A percentile compares a stretch with the other conserved stretches of the same genome.
phyloP scores from a whole-genome alignment of 2,329 filamentous ascomycete genomes.

The Exophiala viscosa region DNA sequence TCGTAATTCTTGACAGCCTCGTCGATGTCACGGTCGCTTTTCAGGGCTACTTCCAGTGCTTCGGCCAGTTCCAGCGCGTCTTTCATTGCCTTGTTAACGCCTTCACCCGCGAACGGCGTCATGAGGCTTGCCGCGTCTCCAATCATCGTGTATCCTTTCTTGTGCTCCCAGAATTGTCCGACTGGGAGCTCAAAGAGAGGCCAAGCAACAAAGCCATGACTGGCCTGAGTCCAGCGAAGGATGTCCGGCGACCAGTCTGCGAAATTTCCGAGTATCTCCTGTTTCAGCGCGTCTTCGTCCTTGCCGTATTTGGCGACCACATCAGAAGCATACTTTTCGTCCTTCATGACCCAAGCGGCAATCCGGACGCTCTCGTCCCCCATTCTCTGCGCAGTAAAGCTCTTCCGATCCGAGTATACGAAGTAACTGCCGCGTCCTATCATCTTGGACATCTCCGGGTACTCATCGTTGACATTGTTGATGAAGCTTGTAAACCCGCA shows the following conservation, averaged over 20 bases:
- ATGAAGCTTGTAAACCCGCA: conserved; percentile 31
- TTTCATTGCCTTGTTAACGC: conserved; percentile 33
- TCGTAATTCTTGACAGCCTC: conserved; percentile 29
- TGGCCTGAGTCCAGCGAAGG: conserved; percentile 26
- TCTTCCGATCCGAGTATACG: neutral
- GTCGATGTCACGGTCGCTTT: conserved; percentile 18
- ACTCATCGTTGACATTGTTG: conserved; percentile 29
- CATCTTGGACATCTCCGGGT: conserved; percentile 28
- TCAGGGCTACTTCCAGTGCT: conserved; percentile 23
- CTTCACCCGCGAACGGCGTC: conserved; percentile 33
- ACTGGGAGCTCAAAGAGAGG: conserved; percentile 29
- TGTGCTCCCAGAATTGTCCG: conserved; percentile 28
- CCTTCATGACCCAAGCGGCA: conserved; percentile 28
- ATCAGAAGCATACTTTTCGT: conserved; percentile 25
- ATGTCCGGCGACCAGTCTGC: conserved; percentile 25
- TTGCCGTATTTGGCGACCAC: conserved; percentile 9
- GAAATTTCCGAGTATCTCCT: conserved; percentile 24
- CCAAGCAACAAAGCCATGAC: conserved; percentile 16
- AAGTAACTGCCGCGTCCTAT: conserved; percentile 19
- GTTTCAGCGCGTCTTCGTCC: conserved; percentile 20
- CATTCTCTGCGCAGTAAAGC: conserved; percentile 1
- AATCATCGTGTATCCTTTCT: conserved; percentile 30
- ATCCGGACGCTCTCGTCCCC: conserved; percentile 29
- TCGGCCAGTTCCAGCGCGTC: conserved; percentile 29
- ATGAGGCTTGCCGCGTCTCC: conserved; percentile 33